A percentile compares a stretch with the other conserved stretches of the same genome.
Evolutionary conservation across 1,284 basidiomycete species (phyloP).

Genomic region (Laetiporus sulphureus): DNA sequence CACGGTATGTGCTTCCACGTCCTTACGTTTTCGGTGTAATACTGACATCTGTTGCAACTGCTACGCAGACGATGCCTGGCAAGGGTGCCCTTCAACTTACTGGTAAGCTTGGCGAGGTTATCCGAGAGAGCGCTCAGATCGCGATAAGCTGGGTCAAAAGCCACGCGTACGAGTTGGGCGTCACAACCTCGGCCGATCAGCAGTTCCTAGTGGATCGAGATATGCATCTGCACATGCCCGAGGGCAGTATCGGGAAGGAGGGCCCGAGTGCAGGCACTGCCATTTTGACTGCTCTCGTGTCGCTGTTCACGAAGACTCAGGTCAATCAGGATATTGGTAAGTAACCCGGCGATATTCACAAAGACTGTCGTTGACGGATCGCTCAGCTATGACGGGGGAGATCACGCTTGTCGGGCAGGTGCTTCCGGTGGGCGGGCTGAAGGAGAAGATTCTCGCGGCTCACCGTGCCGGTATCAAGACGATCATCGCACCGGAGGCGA

Average conservation of each 20-base stretch:
- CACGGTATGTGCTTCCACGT: slow-evolving; percentile 46
- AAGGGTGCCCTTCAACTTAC: slow-evolving; percentile 88
- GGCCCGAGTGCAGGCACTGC: slow-evolving; percentile 96
- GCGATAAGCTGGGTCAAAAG: slow-evolving; percentile 91
- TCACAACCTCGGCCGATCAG: slow-evolving; percentile 66
- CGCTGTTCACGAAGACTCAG: slow-evolving; percentile 79
- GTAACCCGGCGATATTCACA: no score
- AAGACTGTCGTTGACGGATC: no score
- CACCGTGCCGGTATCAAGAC: slow-evolving; percentile 92
- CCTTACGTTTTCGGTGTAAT: background rate
- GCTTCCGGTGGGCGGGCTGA: slow-evolving; percentile 87
- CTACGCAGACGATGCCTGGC: slow-evolving; percentile 78
- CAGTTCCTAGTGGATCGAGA: slow-evolving; percentile 82
- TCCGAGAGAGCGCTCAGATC: slow-evolving; percentile 93
- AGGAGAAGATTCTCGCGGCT: slow-evolving; percentile 94
- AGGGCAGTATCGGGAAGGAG: slow-evolving; percentile 96
- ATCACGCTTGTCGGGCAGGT: slow-evolving; percentile 91
- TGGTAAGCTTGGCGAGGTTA: slow-evolving; percentile 97
- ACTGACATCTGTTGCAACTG: background rate
- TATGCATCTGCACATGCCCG: slow-evolving; percentile 93
- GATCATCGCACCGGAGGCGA: slow-evolving; percentile 82
- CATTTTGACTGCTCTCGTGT: slow-evolving; percentile 86
- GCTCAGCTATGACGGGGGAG: slow-evolving; percentile 89
- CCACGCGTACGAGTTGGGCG: slow-evolving; percentile 84
- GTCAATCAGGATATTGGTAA: slow-evolving; percentile 83